Evolutionary conservation across 2,329 filamentous ascomycete species (phyloP).

Genomic region (Neonectria sp.): DNA sequence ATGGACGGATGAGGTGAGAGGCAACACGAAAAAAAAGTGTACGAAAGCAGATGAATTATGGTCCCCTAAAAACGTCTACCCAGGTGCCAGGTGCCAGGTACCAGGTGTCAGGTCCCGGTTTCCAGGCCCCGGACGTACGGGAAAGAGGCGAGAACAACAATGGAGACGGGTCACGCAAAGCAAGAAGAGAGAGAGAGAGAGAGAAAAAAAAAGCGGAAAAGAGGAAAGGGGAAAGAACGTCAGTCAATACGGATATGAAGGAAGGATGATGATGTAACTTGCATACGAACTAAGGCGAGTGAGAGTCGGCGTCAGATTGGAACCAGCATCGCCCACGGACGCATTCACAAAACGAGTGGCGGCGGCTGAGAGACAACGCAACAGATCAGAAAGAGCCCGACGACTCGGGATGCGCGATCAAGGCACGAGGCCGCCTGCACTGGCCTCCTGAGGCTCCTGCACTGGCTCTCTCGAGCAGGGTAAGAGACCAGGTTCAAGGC

Average conservation of each 20-base stretch:
- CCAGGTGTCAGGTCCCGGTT: background rate
- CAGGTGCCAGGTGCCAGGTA: background rate
- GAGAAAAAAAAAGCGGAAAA: background rate
- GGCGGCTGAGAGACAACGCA: constrained; percentile 4
- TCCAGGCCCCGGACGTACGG: constrained; percentile 18
- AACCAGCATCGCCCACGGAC: background rate
- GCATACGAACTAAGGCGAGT: background rate
- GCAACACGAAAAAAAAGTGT: background rate
- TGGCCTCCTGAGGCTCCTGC: background rate
- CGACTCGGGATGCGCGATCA: constrained; percentile 24
- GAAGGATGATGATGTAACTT: background rate
- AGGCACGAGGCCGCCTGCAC: constrained; percentile 23
- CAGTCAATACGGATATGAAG: background rate
- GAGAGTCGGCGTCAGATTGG: background rate
- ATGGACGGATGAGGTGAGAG: constrained; percentile 14
- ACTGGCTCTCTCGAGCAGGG: background rate
- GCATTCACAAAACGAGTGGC: background rate
- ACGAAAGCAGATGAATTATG: constrained; percentile 19
- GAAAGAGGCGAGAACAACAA: constrained; percentile 19
- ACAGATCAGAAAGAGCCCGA: background rate
- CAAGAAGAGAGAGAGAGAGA: background rate
- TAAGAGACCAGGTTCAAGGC: constrained; percentile 19
- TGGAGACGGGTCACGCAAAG: background rate
- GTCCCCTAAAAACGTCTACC: background rate
- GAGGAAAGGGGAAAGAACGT: background rate